A percentile compares a stretch with the other conserved stretches of the same genome.
Evolutionary conservation across 441 rosid genomes (phyloP).

Genomic region (Biscutella auriculata): DNA sequence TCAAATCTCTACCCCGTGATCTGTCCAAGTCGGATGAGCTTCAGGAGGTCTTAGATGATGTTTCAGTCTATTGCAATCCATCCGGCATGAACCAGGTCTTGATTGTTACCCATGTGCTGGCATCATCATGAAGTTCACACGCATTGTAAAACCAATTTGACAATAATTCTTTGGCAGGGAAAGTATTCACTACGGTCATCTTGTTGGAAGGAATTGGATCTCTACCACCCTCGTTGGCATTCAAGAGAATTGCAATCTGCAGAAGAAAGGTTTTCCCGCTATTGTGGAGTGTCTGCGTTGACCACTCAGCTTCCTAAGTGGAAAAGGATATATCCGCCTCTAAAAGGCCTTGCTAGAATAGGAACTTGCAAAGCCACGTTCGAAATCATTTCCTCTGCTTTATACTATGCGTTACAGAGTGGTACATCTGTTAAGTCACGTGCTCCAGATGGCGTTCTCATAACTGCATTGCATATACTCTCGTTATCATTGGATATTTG

Average conservation of each 20-base stretch:
- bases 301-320: constrained; percentile 82
- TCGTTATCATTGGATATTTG: constrained; percentile 67
- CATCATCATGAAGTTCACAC: constrained; percentile 16
- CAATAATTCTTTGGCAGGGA: constrained; percentile 45
- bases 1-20: constrained; percentile 78
- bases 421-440: constrained; percentile 57
- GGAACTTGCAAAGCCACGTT: constrained; percentile 70
- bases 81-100: constrained; percentile 90
- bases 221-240: constrained; percentile 91
- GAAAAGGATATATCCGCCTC: constrained; percentile 71
- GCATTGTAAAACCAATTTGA: constrained; percentile 10
- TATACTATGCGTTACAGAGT: constrained; percentile 65
- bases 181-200: constrained; percentile 67
- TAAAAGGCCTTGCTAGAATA: constrained; percentile 54
- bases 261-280: constrained; percentile 84
- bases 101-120: constrained; percentile 16
- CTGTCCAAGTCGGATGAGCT: constrained; percentile 69
- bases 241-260: constrained; percentile 87
- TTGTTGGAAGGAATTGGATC: constrained; percentile 91
- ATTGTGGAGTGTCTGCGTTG: constrained; percentile 63
- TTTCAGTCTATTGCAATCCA: constrained; percentile 73
- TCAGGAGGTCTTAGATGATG: constrained; percentile 65
- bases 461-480: constrained; percentile 72
- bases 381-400: constrained; percentile 58
- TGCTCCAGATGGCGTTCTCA: constrained; percentile 67